Evolutionary conservation across 1,139 yeast species (phyloP), one percentile per base, ranked within the genome.

Genomic region (Scheffersomyces lignicola): DNA sequence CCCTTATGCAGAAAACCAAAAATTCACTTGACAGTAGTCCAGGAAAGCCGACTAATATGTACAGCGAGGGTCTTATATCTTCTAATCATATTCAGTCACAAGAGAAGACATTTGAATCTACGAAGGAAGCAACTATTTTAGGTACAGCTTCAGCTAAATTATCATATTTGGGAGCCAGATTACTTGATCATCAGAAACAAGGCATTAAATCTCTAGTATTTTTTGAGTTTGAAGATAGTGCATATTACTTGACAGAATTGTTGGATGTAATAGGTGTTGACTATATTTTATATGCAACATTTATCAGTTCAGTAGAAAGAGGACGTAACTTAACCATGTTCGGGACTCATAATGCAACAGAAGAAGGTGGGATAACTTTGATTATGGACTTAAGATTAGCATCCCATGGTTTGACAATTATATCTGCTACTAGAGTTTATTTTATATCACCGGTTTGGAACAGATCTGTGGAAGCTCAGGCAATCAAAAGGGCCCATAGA

Each of bases 401-500:
- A 0, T 69, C 89, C 0, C 87, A 81, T 59, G 90, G 90, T 0
- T 55, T 83, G 34, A 80, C 85, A 1, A 78, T 83, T 6, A 75
- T 79, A 15, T 69, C 81, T 1, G 89, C 89, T 3, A 78, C 87
- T 0, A 67, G 78, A 36, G 85, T 82, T 3, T 82, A 79, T 47
- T 81, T 83, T 46, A 64, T 81, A 10, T 80, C 73, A 43, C 89
- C 89, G 0, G 81, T 82, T 2, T 83, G 89, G 88, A 76, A 72
- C 44, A 68, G 79, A 39, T 73, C 84, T 0, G 65, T 78, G 7
- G 88, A 81, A 49, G 87, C 87, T 0, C 88, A 81, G 46, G 87
- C 87, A 0, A 79, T 81, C 34, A 80, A 81, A 45, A 73, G 88
- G 61, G 83, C 87, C 0, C 88, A 81, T 54, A 69, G 88, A 54